Evolutionary conservation across 768 basidiomycete genomes (phyloP), one percentile per base, ranked within the genome.

Genomic region (Tulasnella calospora): DNA sequence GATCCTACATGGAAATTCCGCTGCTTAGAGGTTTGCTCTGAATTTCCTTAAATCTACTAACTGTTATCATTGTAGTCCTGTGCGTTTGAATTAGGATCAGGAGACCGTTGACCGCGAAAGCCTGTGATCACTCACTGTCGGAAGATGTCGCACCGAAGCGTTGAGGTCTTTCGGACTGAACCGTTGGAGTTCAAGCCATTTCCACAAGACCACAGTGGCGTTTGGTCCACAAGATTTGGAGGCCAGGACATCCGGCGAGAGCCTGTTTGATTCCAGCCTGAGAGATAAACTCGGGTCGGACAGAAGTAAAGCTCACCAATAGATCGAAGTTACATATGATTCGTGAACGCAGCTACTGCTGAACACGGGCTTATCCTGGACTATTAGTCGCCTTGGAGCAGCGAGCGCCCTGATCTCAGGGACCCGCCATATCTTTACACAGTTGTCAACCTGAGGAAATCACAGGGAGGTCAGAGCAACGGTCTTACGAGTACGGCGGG

Each of bases 341-440:
- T 77, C 76, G 69, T 77, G 76, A 30, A 77, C 27, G 9, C 30
- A 27, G 30, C 4, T 19, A 21, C 57, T 35, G 70, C 67, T 77
- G 69, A 77, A 77, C n/a, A 77, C 61, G 2, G 76, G 76, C 76
- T 77, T 77, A 30, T 77, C 76, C 23, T 71, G 35, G 8, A 77
- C 36, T 9, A n/a, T 27, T 12, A 77, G 33, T 38, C 40, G 38
- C 36, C 46, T 17, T 17, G 38, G 57, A 1, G 67, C 27, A 71
- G 67, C 73, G 38, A 15, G 15, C 8, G 23, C 30, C 33, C 9
- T 12, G 9, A 77, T 67, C 44, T 40, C n/a, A n/a, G 76, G 76
- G 23, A 71, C 12, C 19, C 61, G 41, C 76, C 76, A 77, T 30
- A 77, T 77, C 47, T 77, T 77, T 7, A 77, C 69, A 13, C 38